These are phyloP conservation scores for Albatrellus ellisii DNA, from an alignment of 768 basidiomycete species.

Conservation along the genomic window DNA sequence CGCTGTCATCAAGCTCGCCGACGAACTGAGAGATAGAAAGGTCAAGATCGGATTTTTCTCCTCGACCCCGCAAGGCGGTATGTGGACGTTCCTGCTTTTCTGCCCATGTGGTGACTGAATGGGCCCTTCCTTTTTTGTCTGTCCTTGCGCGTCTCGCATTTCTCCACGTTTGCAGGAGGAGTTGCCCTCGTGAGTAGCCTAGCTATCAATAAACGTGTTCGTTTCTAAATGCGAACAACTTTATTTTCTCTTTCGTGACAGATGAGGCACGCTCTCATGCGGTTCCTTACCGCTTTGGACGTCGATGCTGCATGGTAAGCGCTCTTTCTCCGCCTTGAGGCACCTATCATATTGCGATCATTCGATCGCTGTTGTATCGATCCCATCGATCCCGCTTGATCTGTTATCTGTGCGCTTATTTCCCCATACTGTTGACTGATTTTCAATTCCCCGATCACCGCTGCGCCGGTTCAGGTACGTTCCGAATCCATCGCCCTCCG, in stretches of 20 bases:
- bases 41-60: conserved; percentile 90
- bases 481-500: conserved; percentile 76
- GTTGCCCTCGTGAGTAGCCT: conserved; percentile 71
- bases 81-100: conserved; percentile 15
- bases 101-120: conserved; percentile 17
- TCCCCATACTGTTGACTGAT: neutral
- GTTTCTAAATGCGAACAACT: conserved; percentile 10
- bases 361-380: conserved; percentile 1
- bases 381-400: conserved; percentile 1
- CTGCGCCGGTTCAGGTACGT: conserved; percentile 46
- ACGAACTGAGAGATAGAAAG: conserved; percentile 77
- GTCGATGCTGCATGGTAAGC: conserved; percentile 76
- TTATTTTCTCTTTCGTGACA: conserved; percentile 18
- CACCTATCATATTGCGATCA: neutral
- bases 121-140: conserved; percentile 6
- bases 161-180: conserved; percentile 42
- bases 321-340: conserved; percentile 11
- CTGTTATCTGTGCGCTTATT: conserved; percentile 1
- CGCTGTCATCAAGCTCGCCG: conserved; percentile 67
- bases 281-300: conserved; percentile 69
- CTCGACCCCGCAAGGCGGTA: conserved; percentile 89
- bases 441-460: conserved; percentile 7
- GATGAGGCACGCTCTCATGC: conserved; percentile 91
- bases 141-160: conserved; percentile 10
- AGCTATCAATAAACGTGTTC: conserved; percentile 15